Evolutionary conservation across 257 asterid species (phyloP), one percentile per base, ranked within the genome.

Genomic region (Nyctanthes arbortristis): DNA sequence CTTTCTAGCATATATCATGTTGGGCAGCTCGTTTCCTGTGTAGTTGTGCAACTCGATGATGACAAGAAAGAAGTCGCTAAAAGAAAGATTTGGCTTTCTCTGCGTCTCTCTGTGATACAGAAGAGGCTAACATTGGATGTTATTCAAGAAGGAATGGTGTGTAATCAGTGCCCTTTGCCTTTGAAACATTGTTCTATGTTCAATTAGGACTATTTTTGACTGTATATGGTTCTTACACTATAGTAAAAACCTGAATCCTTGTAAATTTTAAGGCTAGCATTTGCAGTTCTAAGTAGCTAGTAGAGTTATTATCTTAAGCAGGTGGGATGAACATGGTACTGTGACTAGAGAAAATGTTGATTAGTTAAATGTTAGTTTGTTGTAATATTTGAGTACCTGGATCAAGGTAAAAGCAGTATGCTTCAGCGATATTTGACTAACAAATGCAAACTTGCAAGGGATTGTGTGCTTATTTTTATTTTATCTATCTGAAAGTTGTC

Each of bases 111-210:
- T 56, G 68, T 80, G 71, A 81, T 91, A 80, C 89, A 89, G 77
- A 91, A 84, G 77, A 86, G 88, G 75, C 79, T 89, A 49, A 83
- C 90, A 33, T 63, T 86, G 72, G 97, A 94, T 77, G 74, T 82
- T 76, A 78, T 91, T 80, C 99, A 94, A 73, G 97, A 91, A 77
- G 96, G 96, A 84, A 94, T 91, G 97, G 99, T 94, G 82, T 65
- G 89, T 55, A 58, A 10, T 75, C 27, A 59, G 47, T 36, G 27
- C 32, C 56, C 34, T 59, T 40, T 45, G 2, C 30, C 14, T 34
- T 66, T 20, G 4, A 67, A 35, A 20, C 4, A 36, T 49, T 71
- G 33, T 67, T 35, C 69, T 31, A 43, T 52, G 65, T 69, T 57
- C 60, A 65, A 75, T 45, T 67, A 61, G 56, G 49, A 49, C 9